phyloP scores from a whole-genome alignment of 2,329 filamentous ascomycete genomes.

The Fusarium oxysporum region DNA sequence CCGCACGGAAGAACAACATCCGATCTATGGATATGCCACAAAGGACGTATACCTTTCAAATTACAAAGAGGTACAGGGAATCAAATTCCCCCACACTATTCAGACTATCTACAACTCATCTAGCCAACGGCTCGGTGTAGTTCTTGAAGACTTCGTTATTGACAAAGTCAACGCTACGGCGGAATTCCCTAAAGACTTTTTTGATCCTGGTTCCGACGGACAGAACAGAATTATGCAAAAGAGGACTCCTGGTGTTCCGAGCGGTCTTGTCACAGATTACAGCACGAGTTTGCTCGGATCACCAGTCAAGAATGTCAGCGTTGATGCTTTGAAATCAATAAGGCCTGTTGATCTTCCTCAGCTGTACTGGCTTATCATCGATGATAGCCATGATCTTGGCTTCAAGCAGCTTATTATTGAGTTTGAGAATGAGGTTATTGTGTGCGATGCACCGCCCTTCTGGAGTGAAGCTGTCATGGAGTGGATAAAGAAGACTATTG shows the following conservation, averaged over 20 bases:
- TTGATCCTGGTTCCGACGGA: not conserved
- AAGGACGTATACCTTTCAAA: constrained; percentile 22
- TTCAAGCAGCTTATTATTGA: constrained; percentile 31
- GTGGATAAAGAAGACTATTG: constrained; percentile 16
- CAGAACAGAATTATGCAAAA: not conserved
- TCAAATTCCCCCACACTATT: constrained; percentile 18
- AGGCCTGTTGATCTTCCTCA: not conserved
- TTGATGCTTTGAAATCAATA: not conserved
- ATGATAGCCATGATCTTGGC: constrained; percentile 3
- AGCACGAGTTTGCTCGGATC: constrained; percentile 29
- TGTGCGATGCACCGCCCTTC: constrained; percentile 23
- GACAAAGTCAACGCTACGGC: not conserved
- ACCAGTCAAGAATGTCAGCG: not conserved
- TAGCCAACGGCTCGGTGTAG: not conserved
- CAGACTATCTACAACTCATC: constrained; percentile 24
- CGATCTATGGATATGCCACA: not conserved
- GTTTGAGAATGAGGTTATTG: constrained; percentile 27
- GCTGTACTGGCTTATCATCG: constrained; percentile 25
- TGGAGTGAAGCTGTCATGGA: constrained; percentile 8
- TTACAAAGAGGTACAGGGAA: constrained; percentile 8
- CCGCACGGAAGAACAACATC: constrained; percentile 14
- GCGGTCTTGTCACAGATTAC: constrained; percentile 24
- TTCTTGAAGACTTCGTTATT: constrained; percentile 24
- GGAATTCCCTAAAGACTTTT: not conserved
- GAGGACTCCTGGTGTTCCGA: not conserved